A percentile compares a stretch with the other conserved stretches of the same genome.
Evolutionary conservation across 306 rosid species (phyloP).

Genomic region (Mimosa pudica): DNA sequence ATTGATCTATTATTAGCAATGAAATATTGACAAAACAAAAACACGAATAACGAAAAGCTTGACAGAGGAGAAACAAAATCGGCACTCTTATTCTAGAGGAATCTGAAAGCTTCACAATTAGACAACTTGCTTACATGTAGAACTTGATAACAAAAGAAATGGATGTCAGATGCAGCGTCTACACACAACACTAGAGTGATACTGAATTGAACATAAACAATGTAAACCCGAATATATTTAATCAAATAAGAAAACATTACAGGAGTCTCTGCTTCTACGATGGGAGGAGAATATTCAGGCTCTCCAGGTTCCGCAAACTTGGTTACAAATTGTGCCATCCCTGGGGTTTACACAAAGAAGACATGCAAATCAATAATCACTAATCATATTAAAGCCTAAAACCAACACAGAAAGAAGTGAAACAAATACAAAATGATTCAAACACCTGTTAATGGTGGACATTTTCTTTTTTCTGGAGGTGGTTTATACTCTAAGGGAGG

Average conservation of each 20-base stretch:
- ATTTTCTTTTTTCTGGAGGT: constrained; percentile 93
- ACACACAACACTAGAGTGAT: neutral
- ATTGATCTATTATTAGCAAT: neutral
- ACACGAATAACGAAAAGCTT: constrained; percentile 2
- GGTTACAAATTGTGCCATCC: constrained; percentile 84
- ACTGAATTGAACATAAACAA: neutral
- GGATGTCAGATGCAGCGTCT: neutral
- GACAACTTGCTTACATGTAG: neutral
- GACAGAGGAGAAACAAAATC: neutral
- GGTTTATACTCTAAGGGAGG: constrained; percentile 93
- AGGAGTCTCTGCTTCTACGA: constrained; percentile 75
- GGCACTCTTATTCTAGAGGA: neutral
- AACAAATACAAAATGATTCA: neutral
- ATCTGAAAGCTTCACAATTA: neutral
- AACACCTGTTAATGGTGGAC: constrained; percentile 84
- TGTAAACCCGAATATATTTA: neutral
- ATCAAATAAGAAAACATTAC: constrained; percentile 47
- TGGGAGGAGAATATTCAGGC: constrained; percentile 78
- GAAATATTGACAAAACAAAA: constrained; percentile 15
- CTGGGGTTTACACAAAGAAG: constrained; percentile 39
- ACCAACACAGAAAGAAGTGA: neutral
- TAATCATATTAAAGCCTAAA: constrained; percentile 9
- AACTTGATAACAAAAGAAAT: neutral
- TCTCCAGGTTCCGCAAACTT: constrained; percentile 88
- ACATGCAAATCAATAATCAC: neutral